Base-by-base conservation (phyloP, 148 eudicot species). In the Persicaria tinctoria region DNA sequence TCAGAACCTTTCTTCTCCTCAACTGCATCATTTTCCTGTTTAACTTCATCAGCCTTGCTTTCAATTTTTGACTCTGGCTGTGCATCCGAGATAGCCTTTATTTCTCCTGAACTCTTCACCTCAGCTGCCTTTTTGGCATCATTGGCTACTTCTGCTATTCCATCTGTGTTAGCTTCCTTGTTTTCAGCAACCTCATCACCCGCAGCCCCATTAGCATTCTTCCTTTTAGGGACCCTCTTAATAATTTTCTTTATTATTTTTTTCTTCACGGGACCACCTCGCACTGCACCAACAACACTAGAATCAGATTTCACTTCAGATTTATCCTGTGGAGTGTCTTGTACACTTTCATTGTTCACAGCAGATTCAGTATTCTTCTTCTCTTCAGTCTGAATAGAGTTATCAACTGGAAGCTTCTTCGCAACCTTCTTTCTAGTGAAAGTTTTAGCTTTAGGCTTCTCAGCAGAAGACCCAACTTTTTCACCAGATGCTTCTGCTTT, bases 231-330 rank as follows among this genome's bases (percentile, higher is more conserved):
- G 20, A 92, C 97, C 80, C 87, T 87, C 85, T 78, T 95, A 13
- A 95, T 82, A 59, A 95, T 79, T 85, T 89, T 95, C 74, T 86
- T 92, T 80, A 92, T 95, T 41, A 84, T 81, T 38, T 82, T 79
- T 74, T 80, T 82, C 75, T 90, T 95, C 4, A 75, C 79, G 59
- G 82, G 76, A 60, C 80, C 83, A 57, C 75, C 90, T 72, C 79
- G 80, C 50, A 78, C 85, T 32, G 70, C 79, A 51, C 83, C 54
- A 74, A 55, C 78, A 76, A 57, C 80, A 56, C 85, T 77, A 1
- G 53, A 74, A 72, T 84, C 88, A 8, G 83, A 51, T 79, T 79
- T 78, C 63, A 57, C 86, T 73, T 76, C 80, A 23, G 83, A 32
- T 59, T 81, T 84, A 70, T 75, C 85, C 82, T 80, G 86, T 12